These are phyloP conservation scores for Escallonia rubra DNA, from an alignment of 129 eudicot genomes.

Conservation along the genomic window DNA sequence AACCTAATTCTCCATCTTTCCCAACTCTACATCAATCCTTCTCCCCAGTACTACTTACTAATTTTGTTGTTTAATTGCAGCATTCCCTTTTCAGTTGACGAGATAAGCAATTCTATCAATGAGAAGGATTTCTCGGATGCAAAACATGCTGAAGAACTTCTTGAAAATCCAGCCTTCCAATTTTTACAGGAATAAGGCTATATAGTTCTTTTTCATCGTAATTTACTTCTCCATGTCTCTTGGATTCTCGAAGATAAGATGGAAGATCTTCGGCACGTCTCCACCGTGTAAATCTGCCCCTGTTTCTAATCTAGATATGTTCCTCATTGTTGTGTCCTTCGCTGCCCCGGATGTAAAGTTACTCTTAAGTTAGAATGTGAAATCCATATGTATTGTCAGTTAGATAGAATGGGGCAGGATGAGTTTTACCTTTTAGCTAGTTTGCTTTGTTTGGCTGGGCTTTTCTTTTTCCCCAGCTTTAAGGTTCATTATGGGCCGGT, in stretches of 20 bases:
- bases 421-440: neutral
- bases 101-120: constrained; percentile 29
- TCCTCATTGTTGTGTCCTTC: neutral
- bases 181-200: constrained; percentile 55
- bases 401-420: neutral
- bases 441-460: neutral
- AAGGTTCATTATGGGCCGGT: too few relatives aligned
- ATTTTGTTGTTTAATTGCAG: constrained; percentile 31
- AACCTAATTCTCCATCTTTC: too few relatives aligned
- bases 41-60: too few relatives aligned
- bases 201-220: constrained; percentile 10
- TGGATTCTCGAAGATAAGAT: neutral
- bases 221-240: too few relatives aligned
- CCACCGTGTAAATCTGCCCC: constrained; percentile 5
- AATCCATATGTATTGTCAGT: neutral
- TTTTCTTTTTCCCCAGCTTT: too few relatives aligned
- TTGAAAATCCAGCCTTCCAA: constrained; percentile 56
- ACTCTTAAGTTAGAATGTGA: neutral
- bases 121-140: constrained; percentile 53
- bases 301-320: neutral
- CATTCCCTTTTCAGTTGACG: constrained; percentile 63
- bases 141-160: constrained; percentile 46
- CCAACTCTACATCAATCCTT: too few relatives aligned
- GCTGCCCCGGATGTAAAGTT: neutral
- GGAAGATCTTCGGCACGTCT: neutral